Percentiles rank a stretch among this genome's conserved stretches.
These are phyloP conservation scores for Raphanus sativus DNA, from an alignment of 345 rosid genomes.

Conservation along the genomic window DNA sequence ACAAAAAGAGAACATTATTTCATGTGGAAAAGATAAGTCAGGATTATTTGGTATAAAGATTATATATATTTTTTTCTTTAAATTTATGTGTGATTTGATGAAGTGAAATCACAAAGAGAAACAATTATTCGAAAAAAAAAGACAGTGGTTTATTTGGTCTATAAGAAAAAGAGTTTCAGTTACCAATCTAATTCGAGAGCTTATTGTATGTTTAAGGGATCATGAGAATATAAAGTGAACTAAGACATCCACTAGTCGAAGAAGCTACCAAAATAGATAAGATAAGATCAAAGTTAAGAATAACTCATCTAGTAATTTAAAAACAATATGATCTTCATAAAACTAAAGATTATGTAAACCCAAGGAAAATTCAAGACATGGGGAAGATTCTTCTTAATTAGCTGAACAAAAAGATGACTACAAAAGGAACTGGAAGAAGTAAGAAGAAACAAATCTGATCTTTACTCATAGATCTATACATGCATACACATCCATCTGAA, in stretches of 20 bases:
- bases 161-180: constrained; percentile 7
- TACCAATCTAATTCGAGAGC: constrained; percentile 29
- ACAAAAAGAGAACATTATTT: constrained; percentile 46
- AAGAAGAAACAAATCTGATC: constrained; percentile 8
- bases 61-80: too few species aligned
- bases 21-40: constrained; percentile 41
- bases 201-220: constrained; percentile 38
- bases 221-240: background rate
- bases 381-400: constrained; percentile 17
- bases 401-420: constrained; percentile 1
- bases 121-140: constrained; percentile 32
- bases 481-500: constrained; percentile 10
- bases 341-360: background rate
- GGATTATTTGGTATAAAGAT: background rate
- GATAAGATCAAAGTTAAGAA: constrained; percentile 1
- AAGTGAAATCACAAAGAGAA: constrained; percentile 16
- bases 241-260: constrained; percentile 22
- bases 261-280: constrained; percentile 7
- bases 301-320: background rate
- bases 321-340: background rate
- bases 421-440: background rate
- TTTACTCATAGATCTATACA: constrained; percentile 8
- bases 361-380: background rate
- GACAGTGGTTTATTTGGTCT: background rate
- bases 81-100: constrained; percentile 16